These are phyloP conservation scores for Trichoderma koningiopsis DNA, from an alignment of 2,329 filamentous ascomycete species.

Conservation along the genomic window DNA sequence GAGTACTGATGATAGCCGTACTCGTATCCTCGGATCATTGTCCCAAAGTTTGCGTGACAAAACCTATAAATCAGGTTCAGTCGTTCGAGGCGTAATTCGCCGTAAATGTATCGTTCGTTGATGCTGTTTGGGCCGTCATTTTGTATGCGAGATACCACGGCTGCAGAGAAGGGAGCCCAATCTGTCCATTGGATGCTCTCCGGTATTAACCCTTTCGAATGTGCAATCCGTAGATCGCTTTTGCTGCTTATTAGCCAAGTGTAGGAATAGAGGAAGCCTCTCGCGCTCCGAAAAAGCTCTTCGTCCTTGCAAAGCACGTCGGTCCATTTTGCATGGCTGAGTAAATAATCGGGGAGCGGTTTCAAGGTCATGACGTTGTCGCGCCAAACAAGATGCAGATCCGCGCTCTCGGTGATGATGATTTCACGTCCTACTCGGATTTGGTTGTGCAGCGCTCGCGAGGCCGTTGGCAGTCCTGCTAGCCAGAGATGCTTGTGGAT, in stretches of 20 bases:
- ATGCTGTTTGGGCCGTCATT: neutral
- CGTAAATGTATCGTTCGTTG: conserved; percentile 6
- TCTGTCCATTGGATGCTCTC: neutral
- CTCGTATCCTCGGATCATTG: conserved; percentile 3
- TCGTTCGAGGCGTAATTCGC: neutral
- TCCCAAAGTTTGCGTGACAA: neutral
- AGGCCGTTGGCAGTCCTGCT: conserved; percentile 1
- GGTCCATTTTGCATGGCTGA: neutral
- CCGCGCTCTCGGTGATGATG: conserved; percentile 3
- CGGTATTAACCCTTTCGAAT: neutral
- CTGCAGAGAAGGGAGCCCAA: conserved; percentile 14
- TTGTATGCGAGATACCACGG: neutral
- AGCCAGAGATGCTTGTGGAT: conserved; percentile 21
- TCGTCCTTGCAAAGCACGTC: neutral
- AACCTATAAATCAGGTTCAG: neutral
- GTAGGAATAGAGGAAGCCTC: conserved; percentile 15
- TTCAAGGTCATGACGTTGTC: conserved; percentile 14
- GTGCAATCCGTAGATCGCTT: conserved; percentile 13
- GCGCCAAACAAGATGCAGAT: conserved; percentile 18
- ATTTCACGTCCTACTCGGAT: conserved; percentile 1
- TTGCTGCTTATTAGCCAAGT: conserved; percentile 15
- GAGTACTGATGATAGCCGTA: conserved; percentile 18
- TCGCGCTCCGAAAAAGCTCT: neutral
- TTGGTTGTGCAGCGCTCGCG: conserved; percentile 11
- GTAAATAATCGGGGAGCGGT: conserved; percentile 9